Conservation (phyloP, 1,139 yeast genomes). For the Geotrichum restrictum region DNA sequence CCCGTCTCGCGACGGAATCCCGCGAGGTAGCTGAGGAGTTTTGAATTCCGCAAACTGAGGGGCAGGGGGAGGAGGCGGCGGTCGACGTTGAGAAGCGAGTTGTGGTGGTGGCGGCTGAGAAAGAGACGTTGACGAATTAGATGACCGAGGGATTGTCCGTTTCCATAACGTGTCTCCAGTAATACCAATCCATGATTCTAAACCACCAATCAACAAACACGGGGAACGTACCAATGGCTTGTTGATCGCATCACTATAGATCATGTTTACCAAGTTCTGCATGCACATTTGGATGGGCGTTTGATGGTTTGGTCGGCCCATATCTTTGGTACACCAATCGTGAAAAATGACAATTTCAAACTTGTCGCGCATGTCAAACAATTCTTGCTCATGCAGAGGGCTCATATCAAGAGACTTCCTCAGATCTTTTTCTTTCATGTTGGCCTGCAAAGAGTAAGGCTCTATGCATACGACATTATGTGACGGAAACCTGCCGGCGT, state of each 20-base stretch:
- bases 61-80: not conserved
- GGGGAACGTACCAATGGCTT: conserved; percentile 52
- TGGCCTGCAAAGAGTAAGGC: conserved; percentile 52
- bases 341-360: conserved; percentile 64
- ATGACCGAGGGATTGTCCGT: conserved; percentile 9
- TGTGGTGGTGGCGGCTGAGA: not conserved
- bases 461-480: conserved; percentile 64
- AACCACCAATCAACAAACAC: conserved; percentile 55
- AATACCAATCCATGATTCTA: conserved; percentile 45
- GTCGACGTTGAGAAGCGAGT: not conserved
- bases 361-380: conserved; percentile 50
- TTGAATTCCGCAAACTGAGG: not conserved
- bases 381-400: conserved; percentile 49
- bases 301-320: conserved; percentile 25
- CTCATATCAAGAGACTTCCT: conserved; percentile 55
- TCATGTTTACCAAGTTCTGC: conserved; percentile 26
- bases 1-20: conserved; percentile 8
- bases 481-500: conserved; percentile 55
- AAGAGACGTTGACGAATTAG: not conserved
- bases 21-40: conserved; percentile 15
- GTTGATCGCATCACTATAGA: conserved; percentile 42
- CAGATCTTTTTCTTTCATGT: conserved; percentile 55
- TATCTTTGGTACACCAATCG: conserved; percentile 39
- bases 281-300: conserved; percentile 23
- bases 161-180: conserved; percentile 25